Evolutionary conservation across 768 basidiomycete species (phyloP), one percentile per base, ranked within the genome.

Genomic region (Tulasnella sp.): DNA sequence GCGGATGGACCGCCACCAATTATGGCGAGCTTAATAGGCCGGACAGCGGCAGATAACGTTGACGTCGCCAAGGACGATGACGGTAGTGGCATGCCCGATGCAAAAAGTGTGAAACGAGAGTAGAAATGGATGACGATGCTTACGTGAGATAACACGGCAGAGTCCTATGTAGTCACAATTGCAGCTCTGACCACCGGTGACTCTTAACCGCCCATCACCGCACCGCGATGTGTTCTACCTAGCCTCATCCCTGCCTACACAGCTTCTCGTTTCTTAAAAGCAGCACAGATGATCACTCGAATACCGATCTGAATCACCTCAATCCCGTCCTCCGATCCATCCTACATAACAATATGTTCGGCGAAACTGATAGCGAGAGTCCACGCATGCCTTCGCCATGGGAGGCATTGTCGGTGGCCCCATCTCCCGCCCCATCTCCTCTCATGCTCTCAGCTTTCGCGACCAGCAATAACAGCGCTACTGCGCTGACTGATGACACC

Each of bases 1-100:
- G 86, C 91, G n/a, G 95, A 92, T 0, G 95, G 95, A 0, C 95
- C 95, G 4, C 82, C 87, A n/a, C 95, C 95, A 21, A 97, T 76
- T 64, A 97, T 82, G 11, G 91, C 95, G 30, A 98, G 75, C 42
- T 54, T 55, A 9, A 55, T 29, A n/a, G 53, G 60, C 10, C n/a
- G 52, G n/a, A 21, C 55, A 13, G 42, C 3, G 15, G 4, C 24
- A 19, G n/a, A 32, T 23, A 41, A 53, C 30, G 30, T 23, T 23
- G 52, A 41, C 32, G 52, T 19, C 34, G 23, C 13, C 9, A 34
- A 34, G 13, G 17, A 34, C 8, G 23, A 34, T n/a, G 51, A 34
- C 15, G 32, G 30, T 13, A n/a, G n/a, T n/a, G n/a, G n/a, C n/a
- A n/a, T n/a, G n/a, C n/a, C n/a, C n/a, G n/a, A 53, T 24, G 13